Percentiles rank a stretch among this genome's conserved stretches.
phyloP scores from a whole-genome alignment of 179 eudicot genomes.

The Gypsophila paniculata region DNA sequence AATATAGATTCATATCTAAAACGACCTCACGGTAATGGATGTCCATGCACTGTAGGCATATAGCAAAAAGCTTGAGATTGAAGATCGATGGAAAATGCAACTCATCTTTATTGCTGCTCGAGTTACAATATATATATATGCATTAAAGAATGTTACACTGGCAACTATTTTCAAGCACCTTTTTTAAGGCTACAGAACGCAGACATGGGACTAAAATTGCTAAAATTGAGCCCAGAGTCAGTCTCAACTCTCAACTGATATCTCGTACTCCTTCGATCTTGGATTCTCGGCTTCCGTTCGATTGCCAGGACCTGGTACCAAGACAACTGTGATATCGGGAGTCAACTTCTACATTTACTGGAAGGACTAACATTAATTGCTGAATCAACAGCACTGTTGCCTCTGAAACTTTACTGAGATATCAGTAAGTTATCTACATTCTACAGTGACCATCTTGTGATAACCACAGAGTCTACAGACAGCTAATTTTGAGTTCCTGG shows the following conservation, averaged over 20 bases:
- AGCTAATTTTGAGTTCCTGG: not conserved
- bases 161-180: not conserved
- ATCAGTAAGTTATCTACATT: slow-evolving; percentile 16
- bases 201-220: not conserved
- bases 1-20: too few relatives aligned
- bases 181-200: not conserved
- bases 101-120: slow-evolving; percentile 8
- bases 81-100: not conserved
- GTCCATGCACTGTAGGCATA: too few relatives aligned
- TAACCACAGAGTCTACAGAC: not conserved
- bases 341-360: slow-evolving; percentile 3
- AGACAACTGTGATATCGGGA: not conserved
- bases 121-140: not conserved
- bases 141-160: not conserved
- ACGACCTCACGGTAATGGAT: too few relatives aligned
- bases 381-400: not conserved
- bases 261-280: not conserved
- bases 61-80: too few relatives aligned
- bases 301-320: not conserved
- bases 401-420: slow-evolving; percentile 4
- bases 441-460: slow-evolving; percentile 18
- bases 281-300: not conserved
- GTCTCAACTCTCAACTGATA: not conserved
- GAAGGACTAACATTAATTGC: not conserved
- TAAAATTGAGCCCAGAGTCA: not conserved